Conservation (phyloP, 768 basidiomycete species). For the Tricholoma sp. region DNA sequence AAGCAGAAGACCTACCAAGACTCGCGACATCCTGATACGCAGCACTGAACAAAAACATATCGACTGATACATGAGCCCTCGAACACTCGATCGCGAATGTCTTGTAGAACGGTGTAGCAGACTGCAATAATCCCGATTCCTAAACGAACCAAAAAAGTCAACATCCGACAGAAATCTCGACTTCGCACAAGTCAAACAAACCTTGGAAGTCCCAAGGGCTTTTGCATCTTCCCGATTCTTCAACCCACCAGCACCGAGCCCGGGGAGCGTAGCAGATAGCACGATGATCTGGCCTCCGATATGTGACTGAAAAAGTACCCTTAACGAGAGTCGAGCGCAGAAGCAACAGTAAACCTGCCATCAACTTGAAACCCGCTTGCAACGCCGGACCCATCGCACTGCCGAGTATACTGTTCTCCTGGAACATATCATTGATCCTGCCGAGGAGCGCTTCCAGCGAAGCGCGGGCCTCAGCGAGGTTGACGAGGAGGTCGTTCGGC, state of each 20-base stretch:
- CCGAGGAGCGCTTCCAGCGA: conserved; percentile 79
- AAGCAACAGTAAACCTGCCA: conserved; percentile 42
- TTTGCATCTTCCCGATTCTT: conserved; percentile 98
- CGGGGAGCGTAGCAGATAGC: conserved; percentile 81
- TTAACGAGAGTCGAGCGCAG: neutral
- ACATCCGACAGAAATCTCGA: neutral
- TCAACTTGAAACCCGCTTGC: conserved; percentile 93
- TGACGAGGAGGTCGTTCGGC: conserved; percentile 94
- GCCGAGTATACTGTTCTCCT: conserved; percentile 89
- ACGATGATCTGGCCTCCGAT: conserved; percentile 95
- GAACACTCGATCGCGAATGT: conserved; percentile 99
- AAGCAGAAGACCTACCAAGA: conserved; percentile 49
- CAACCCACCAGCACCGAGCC: conserved; percentile 81
- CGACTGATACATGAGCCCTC: conserved; percentile 92
- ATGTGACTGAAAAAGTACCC: conserved; percentile 47
- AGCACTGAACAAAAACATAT: conserved; percentile 98
- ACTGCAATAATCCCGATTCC: conserved; percentile 90
- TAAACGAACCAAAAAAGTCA: conserved; percentile 19
- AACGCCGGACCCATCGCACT: conserved; percentile 93
- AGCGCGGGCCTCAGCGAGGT: conserved; percentile 77
- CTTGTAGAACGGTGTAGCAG: conserved; percentile 96
- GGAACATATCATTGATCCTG: conserved; percentile 93
- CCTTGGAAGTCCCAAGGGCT: conserved; percentile 90
- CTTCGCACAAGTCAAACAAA: conserved; percentile 19
- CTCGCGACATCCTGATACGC: conserved; percentile 94